Base-by-base conservation (phyloP, 176 grass and related monocot genomes). In the Hsuehochloa calcarea region DNA sequence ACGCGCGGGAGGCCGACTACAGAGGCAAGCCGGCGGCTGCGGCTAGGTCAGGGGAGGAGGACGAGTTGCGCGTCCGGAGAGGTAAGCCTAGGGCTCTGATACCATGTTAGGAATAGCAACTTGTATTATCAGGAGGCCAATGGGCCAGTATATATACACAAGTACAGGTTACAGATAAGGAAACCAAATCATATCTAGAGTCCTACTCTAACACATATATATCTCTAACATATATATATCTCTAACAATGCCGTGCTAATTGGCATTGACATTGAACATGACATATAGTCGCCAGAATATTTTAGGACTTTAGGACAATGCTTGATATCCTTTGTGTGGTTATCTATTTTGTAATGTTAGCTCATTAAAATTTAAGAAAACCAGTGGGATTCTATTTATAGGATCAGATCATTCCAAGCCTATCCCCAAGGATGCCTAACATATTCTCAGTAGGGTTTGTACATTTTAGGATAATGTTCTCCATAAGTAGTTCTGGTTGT, bases 371-470 rank as follows among this genome's bases (percentile, higher is more conserved):
- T 78, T 46, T 46, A 78, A 63, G 40, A 64, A 80, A 80, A 3
- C 37, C 27, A 80, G 17, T 50, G 13, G 19, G 78, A 10, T 50
- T 37, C 27, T 20, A 51, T 7, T 41, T 5, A 80, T 83, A 27
- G 67, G 22, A 43, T 80, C 31, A 23, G 41, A 31, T 69, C 56
- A 74, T 73, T 51, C 12, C 7, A 29, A 25, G 16, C 4, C 64
- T 70, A 65, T 49, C 44, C 63, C 13, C 52, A 65, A 65, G 31
- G 55, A 12, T n/a, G n/a, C 9, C 26, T 68, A 26, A 54, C 46
- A 65, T 84, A 73, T 66, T 81, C 5, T 75, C 27, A 45, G 15
- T 46, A 23, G 25, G 63, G 23, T 68, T 80, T 65, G 27, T 59
- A 71, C n/a, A 17, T 34, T 51, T 11, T 75, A 39, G 50, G 31